Evolutionary conservation across 495 filamentous ascomycete species (phyloP).

Genomic region (Penicillium paradoxum): DNA sequence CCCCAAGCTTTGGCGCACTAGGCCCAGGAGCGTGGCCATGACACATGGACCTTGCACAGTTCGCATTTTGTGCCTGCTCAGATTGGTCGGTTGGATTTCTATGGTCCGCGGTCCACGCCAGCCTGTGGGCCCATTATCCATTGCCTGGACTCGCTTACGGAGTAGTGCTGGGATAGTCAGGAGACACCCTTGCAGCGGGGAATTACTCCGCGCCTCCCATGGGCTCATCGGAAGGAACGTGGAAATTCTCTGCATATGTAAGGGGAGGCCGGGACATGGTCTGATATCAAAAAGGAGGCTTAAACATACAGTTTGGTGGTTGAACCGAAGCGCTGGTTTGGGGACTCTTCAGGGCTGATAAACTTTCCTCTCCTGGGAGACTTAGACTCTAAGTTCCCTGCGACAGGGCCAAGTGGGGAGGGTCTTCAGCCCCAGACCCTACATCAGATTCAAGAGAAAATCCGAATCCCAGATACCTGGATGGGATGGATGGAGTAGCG

Average conservation of each 20-base stretch:
- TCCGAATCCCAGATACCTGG: slow-evolving; percentile 23
- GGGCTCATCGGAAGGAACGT: slow-evolving; percentile 9
- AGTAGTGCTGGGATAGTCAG: neutral
- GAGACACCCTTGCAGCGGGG: slow-evolving; percentile 14
- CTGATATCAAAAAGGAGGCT: neutral
- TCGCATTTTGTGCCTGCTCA: neutral
- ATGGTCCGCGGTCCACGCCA: neutral
- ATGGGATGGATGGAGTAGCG: slow-evolving; percentile 8
- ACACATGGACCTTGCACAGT: slow-evolving; percentile 21
- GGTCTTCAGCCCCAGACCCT: neutral
- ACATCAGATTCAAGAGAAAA: neutral
- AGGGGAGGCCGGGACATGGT: slow-evolving; percentile 1
- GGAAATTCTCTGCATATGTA: slow-evolving; percentile 13
- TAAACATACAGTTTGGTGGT: neutral
- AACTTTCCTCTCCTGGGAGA: neutral
- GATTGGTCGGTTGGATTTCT: neutral
- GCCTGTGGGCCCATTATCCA: slow-evolving; percentile 9
- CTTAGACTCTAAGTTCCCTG: slow-evolving; percentile 2
- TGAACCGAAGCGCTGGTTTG: neutral
- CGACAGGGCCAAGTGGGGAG: neutral
- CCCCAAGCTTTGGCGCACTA: slow-evolving; percentile 11
- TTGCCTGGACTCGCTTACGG: slow-evolving; percentile 13
- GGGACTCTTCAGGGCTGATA: neutral
- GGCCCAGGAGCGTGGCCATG: slow-evolving; percentile 19
- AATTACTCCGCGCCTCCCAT: neutral